Percentiles rank a stretch among this genome's conserved stretches.
These are phyloP conservation scores for Sclerotinia minor DNA, from an alignment of 2,329 filamentous ascomycete species.

Conservation along the genomic window DNA sequence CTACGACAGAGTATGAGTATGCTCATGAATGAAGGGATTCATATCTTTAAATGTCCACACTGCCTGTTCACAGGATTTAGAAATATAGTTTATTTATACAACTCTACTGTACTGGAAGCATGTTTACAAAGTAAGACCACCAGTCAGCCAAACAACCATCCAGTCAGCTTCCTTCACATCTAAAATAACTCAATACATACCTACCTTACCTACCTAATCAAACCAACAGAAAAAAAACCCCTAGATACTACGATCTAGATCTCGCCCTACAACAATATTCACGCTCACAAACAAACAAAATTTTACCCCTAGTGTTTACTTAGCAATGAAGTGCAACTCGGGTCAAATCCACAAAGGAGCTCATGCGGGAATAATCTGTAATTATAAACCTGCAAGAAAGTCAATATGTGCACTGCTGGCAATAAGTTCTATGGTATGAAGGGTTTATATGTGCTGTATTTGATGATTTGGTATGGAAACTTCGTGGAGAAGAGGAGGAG, in stretches of 20 bases:
- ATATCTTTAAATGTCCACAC: neutral
- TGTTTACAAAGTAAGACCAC: neutral
- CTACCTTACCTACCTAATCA: no score
- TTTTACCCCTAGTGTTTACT: conserved; percentile 5
- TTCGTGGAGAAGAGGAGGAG: neutral
- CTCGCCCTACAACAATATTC: neutral
- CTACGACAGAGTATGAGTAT: neutral
- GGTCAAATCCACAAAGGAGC: neutral
- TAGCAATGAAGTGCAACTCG: neutral
- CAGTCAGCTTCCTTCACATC: no score
- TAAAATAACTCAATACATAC: no score
- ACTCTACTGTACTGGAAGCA: neutral
- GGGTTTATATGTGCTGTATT: neutral
- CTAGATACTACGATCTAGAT: neutral
- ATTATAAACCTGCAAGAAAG: neutral
- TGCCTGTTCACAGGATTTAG: neutral
- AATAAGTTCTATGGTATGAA: neutral
- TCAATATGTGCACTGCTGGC: neutral
- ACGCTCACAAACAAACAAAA: neutral
- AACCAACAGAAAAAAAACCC: no score
- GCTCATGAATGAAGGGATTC: neutral
- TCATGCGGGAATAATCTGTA: neutral
- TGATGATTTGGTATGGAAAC: neutral
- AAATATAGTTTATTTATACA: neutral
- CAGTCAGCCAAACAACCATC: no score